Percentiles rank a stretch among this genome's conserved stretches.
These are phyloP conservation scores for Canavalia gladiata DNA, from an alignment of 306 rosid genomes.

Conservation along the genomic window DNA sequence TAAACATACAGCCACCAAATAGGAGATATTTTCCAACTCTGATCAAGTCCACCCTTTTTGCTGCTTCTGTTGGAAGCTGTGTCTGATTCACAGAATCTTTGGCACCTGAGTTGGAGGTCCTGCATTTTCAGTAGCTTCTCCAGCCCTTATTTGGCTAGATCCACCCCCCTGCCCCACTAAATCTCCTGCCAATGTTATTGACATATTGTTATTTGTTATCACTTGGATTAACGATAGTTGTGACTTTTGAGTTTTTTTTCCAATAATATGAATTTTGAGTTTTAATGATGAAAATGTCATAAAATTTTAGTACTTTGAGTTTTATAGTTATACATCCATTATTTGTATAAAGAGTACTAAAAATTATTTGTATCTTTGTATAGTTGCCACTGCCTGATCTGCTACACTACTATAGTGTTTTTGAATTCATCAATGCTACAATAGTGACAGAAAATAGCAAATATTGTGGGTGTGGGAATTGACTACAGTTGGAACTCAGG, in stretches of 20 bases:
- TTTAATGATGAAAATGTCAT: conserved; percentile 3
- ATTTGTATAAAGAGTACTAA: neutral
- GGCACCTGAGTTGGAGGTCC: conserved; percentile 1
- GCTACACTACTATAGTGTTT: neutral
- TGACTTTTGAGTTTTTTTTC: neutral
- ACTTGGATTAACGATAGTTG: neutral
- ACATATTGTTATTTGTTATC: neutral
- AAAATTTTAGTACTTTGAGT: conserved; percentile 15
- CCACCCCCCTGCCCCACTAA: neutral
- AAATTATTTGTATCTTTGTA: neutral
- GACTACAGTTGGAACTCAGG: conserved; percentile 4
- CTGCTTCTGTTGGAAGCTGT: conserved; percentile 10
- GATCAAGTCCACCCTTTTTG: conserved; percentile 8
- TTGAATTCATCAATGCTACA: conserved; percentile 16
- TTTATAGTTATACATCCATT: conserved; percentile 1
- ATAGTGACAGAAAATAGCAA: neutral
- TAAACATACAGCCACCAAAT: neutral
- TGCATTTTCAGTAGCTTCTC: conserved; percentile 18
- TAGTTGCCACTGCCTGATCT: neutral
- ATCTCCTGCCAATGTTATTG: neutral
- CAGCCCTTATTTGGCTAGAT: neutral
- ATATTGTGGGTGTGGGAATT: neutral
- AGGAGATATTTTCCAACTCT: neutral
- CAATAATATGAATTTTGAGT: too few species aligned
- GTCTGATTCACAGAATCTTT: too few species aligned